Evolutionary conservation across 1,284 basidiomycete species (phyloP).

Genomic region (Apiotrichum laibachii): DNA sequence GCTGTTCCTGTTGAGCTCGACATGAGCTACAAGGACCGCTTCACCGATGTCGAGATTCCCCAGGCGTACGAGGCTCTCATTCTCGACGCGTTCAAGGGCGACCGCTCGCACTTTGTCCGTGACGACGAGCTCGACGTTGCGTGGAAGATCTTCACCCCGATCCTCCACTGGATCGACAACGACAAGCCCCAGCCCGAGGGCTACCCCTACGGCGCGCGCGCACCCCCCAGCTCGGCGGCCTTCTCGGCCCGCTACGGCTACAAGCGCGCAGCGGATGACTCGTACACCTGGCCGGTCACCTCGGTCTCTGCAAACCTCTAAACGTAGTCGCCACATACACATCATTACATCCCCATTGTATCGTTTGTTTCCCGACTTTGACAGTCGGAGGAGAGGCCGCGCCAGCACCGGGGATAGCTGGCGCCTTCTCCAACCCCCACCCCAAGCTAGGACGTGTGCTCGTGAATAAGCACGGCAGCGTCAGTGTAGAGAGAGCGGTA

Average conservation of each 20-base stretch:
- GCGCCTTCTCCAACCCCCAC: background rate
- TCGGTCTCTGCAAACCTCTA: slow-evolving; percentile 37
- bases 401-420: background rate
- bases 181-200: slow-evolving; percentile 61
- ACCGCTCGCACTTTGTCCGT: slow-evolving; percentile 71
- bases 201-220: slow-evolving; percentile 89
- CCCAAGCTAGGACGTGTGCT: background rate
- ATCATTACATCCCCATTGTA: background rate
- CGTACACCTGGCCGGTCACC: slow-evolving; percentile 58
- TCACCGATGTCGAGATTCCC: slow-evolving; percentile 81
- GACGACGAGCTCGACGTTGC: slow-evolving; percentile 92
- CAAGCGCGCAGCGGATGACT: slow-evolving; percentile 64
- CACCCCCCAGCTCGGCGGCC: slow-evolving; percentile 74
- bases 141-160: slow-evolving; percentile 97
- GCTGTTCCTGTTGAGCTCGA: slow-evolving; percentile 94
- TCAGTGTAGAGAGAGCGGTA: slow-evolving; percentile 1
- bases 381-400: slow-evolving; percentile 1
- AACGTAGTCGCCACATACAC: slow-evolving; percentile 4
- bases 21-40: slow-evolving; percentile 91
- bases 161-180: slow-evolving; percentile 78
- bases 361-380: background rate
- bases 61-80: slow-evolving; percentile 93
- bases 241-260: slow-evolving; percentile 77
- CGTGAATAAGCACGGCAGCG: background rate
- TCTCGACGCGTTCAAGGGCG: slow-evolving; percentile 74